phyloP scores from a whole-genome alignment of 805 yeast genomes.

The Zygosaccharomyces lentus region DNA sequence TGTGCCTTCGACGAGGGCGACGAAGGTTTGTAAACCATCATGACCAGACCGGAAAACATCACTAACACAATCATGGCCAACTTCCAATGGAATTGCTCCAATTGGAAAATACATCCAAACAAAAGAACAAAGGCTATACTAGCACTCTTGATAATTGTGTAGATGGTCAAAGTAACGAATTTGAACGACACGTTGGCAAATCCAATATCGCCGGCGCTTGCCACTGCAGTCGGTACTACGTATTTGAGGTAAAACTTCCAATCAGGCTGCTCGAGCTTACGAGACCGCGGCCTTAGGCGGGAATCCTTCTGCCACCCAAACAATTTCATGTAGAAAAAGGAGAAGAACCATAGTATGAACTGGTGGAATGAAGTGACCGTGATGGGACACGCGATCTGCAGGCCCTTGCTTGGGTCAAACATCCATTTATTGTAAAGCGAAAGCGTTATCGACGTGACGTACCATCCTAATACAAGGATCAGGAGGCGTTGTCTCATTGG shows the following conservation, averaged over 20 bases:
- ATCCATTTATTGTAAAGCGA: slow-evolving; percentile 94
- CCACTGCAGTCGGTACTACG: slow-evolving; percentile 78
- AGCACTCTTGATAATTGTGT: slow-evolving; percentile 90
- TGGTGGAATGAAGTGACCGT: slow-evolving; percentile 85
- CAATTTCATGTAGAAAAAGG: slow-evolving; percentile 39
- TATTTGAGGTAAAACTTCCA: slow-evolving; percentile 44
- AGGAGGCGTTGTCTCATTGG: slow-evolving; percentile 12
- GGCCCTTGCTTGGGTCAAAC: slow-evolving; percentile 67
- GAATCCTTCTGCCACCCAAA: slow-evolving; percentile 1
- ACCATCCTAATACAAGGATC: slow-evolving; percentile 53
- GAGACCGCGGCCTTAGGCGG: not conserved
- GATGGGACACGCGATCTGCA: slow-evolving; percentile 79
- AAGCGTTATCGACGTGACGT: slow-evolving; percentile 59
- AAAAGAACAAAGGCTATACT: slow-evolving; percentile 82
- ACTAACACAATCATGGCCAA: slow-evolving; percentile 64
- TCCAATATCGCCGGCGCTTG: slow-evolving; percentile 92
- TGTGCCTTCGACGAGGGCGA: slow-evolving; percentile 29
- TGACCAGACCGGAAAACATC: slow-evolving; percentile 78
- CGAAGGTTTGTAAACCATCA: slow-evolving; percentile 70
- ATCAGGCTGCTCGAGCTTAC: slow-evolving; percentile 13
- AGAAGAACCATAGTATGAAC: slow-evolving; percentile 53
- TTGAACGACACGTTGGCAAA: slow-evolving; percentile 80
- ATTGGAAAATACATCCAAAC: slow-evolving; percentile 76
- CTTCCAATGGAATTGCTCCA: slow-evolving; percentile 70
- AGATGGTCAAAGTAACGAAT: slow-evolving; percentile 74